Evolutionary conservation across 257 asterid species (phyloP), one percentile per base, ranked within the genome.

Genomic region (Nicotiana knightiana): DNA sequence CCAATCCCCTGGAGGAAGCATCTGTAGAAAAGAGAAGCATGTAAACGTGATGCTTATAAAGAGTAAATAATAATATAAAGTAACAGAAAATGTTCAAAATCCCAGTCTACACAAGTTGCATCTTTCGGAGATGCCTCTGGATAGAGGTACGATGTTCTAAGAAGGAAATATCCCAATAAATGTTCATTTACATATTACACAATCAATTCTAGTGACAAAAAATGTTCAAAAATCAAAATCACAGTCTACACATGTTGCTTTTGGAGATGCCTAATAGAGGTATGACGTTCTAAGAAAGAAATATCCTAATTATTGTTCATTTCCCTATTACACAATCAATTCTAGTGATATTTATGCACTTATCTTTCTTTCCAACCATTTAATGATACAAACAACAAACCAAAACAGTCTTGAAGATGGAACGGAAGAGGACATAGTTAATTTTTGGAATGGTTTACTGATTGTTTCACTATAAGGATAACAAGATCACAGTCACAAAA

Each of bases 1-100:
- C 98, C 98, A 94, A 92, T 93, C 97, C 75, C 97, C 98, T 18
- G 80, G 83, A 57, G 98, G 98, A 88, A 92, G 96, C 84, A 82
- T 88, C 98, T 94, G 91, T 88, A 89, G 51, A 24, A 55, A 83
- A 77, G 86, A 55, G 39, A 84, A 84, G 55, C 54, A 57, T 62
- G 51, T 46, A 66, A 83, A 54, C 62, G 43, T 7, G 26, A 73
- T 26, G 79, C 43, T 73, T 51, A 26, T 9, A 73, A 13, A 73
- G 62, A 73, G 39, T 26, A 77, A 76, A 67, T 55, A 65, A 61
- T 21, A 8, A 17, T 82, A 43, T 73, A 24, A 67, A 78, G 67
- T 46, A 67, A 51, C 16, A 73, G 61, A 73, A 71, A 43, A 48
- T 24, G 57, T 48, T 51, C 79, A 73, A 73, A 73, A 73, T 48